Evolutionary conservation across 192 early-diverging fungal species (phyloP).

Genomic region (Backusella sp.): DNA sequence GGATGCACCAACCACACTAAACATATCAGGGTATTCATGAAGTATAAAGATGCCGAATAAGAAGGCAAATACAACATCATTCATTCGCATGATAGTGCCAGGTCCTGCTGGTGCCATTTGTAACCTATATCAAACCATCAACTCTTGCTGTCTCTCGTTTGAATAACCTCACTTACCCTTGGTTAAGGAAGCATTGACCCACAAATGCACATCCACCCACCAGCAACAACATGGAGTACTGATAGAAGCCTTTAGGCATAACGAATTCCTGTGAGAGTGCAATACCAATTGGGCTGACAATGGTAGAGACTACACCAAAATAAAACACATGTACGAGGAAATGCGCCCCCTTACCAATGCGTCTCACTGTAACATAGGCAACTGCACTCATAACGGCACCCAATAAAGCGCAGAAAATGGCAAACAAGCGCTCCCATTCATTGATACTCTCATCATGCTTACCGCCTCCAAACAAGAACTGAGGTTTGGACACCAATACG

Average conservation of each 20-base stretch:
- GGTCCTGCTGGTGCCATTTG: slow-evolving; percentile 74
- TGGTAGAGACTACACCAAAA: slow-evolving; percentile 64
- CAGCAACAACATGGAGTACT: slow-evolving; percentile 47
- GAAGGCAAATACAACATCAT: slow-evolving; percentile 82
- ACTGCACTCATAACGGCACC: slow-evolving; percentile 61
- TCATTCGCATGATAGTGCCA: slow-evolving; percentile 75
- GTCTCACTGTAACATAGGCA: slow-evolving; percentile 71
- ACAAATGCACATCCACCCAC: slow-evolving; percentile 65
- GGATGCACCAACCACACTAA: slow-evolving; percentile 55
- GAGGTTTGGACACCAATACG: slow-evolving; percentile 58
- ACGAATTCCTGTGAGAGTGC: slow-evolving; percentile 36
- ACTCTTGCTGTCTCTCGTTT: background rate
- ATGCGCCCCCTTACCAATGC: slow-evolving; percentile 68
- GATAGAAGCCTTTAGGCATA: slow-evolving; percentile 36
- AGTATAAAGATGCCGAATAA: slow-evolving; percentile 68
- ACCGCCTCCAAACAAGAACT: slow-evolving; percentile 35
- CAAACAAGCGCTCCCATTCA: slow-evolving; percentile 30
- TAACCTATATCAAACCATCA: slow-evolving; percentile 32
- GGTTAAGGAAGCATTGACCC: slow-evolving; percentile 74
- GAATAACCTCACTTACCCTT: slow-evolving; percentile 42
- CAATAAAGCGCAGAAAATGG: slow-evolving; percentile 47
- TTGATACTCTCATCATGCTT: background rate
- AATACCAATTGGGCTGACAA: slow-evolving; percentile 48
- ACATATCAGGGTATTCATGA: slow-evolving; percentile 59
- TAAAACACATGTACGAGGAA: slow-evolving; percentile 80